Percentiles rank a stretch among this genome's conserved stretches.
These are phyloP conservation scores for Penicillium sp. DNA, from an alignment of 2,329 filamentous ascomycete species.

Conservation along the genomic window DNA sequence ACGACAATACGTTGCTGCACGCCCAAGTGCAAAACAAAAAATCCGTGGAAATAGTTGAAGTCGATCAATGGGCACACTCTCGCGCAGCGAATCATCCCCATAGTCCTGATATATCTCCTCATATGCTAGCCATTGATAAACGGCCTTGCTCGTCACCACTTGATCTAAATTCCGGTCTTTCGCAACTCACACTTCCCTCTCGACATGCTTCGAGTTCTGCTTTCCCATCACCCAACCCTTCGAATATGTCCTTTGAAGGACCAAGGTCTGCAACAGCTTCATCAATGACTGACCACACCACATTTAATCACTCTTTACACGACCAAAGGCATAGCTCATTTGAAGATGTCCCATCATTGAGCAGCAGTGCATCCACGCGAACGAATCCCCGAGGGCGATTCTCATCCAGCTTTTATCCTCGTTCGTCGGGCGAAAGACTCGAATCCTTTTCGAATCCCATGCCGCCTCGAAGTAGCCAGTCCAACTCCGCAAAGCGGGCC, in stretches of 20 bases:
- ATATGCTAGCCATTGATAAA: conserved; percentile 34
- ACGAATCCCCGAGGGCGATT: conserved; percentile 42
- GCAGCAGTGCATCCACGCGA: conserved; percentile 47
- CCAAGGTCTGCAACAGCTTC: conserved; percentile 39
- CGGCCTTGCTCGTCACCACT: conserved; percentile 41
- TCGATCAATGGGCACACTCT: conserved; percentile 25
- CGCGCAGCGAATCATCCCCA: conserved; percentile 20
- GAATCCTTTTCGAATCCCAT: conserved; percentile 42
- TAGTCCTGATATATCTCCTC: conserved; percentile 35
- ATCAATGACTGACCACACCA: conserved; percentile 40
- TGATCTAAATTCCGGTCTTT: conserved; percentile 34
- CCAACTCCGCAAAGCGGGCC: conserved; percentile 41
- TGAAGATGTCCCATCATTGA: conserved; percentile 49
- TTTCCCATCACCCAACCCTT: conserved; percentile 44
- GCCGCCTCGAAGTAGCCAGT: conserved; percentile 36
- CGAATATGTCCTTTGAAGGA: conserved; percentile 38
- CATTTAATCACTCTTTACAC: conserved; percentile 31
- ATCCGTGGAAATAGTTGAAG: conserved; percentile 27
- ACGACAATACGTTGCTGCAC: not conserved
- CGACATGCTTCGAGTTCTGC: conserved; percentile 37
- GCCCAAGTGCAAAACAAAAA: conserved; percentile 18
- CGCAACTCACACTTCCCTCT: conserved; percentile 37
- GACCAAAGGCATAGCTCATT: conserved; percentile 40
- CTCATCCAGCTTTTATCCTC: conserved; percentile 40
- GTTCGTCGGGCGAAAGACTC: conserved; percentile 41